Evolutionary conservation across 768 basidiomycete species (phyloP), one percentile per base, ranked within the genome.

Genomic region (Cystofilobasidium bisporidii): DNA sequence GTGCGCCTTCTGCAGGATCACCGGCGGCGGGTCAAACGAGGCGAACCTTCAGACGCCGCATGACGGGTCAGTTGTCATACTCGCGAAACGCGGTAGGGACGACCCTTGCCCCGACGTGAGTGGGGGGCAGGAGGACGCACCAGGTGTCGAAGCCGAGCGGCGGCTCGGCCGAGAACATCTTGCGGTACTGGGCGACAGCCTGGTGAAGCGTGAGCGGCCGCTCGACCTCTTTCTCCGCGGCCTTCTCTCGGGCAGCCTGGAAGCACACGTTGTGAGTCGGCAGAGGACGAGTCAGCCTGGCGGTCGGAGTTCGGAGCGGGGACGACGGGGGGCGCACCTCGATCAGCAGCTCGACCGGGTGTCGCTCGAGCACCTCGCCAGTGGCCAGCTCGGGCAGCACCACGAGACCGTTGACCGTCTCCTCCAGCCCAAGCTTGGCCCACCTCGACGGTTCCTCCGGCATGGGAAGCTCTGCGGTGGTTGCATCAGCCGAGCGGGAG

Each of bases 71-170:
- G n/a, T n/a, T n/a, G n/a, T n/a, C n/a, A n/a, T n/a, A n/a, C n/a
- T n/a, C n/a, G n/a, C n/a, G n/a, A n/a, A n/a, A n/a, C n/a, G n/a
- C n/a, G n/a, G n/a, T n/a, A n/a, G n/a, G n/a, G n/a, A n/a, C n/a
- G n/a, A n/a, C n/a, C n/a, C n/a, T n/a, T n/a, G n/a, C n/a, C n/a
- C n/a, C n/a, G n/a, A n/a, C n/a, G n/a, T n/a, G n/a, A n/a, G n/a
- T n/a, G n/a, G n/a, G n/a, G n/a, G n/a, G n/a, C n/a, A n/a, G n/a
- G n/a, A n/a, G 15, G n/a, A 45, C 60, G 60, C 38, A 68, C 67
- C 67, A 68, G 47, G 30, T 24, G 61, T 68, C 67, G 60, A 68
- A 68, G 6, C 61, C 61, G 26, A 26, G 50, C 24, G 67, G 67
- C 38, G 67, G 67, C 17, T 62, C 55, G 33, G 48, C 43, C 10